A percentile compares a stretch with the other conserved stretches of the same genome.
Evolutionary conservation across 202 grass and related monocot species (phyloP).

Genomic region (Dendrocalamus latiflorus): DNA sequence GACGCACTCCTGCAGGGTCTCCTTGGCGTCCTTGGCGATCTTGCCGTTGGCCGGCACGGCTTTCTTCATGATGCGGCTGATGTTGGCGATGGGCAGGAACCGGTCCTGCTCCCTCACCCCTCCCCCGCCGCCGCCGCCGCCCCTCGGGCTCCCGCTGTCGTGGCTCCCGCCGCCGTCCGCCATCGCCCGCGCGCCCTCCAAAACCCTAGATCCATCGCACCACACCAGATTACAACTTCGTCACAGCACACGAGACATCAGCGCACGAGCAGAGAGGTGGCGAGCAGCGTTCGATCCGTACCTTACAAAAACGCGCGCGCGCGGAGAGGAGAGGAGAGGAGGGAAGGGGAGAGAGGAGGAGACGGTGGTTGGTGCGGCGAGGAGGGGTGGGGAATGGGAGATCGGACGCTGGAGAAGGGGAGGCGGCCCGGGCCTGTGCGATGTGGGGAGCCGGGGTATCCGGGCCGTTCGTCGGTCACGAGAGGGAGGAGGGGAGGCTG

Average conservation of each 20-base stretch:
- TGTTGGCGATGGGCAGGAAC: constrained; percentile 92
- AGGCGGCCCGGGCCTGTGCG: constrained; percentile 48
- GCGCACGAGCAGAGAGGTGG: neutral
- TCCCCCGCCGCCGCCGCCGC: constrained; percentile 38
- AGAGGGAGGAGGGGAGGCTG: too few relatives aligned
- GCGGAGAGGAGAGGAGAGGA: constrained; percentile 24
- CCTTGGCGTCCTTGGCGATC: constrained; percentile 94
- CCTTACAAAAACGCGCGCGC: constrained; percentile 27
- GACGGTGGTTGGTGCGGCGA: constrained; percentile 50
- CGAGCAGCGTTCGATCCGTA: constrained; percentile 25
- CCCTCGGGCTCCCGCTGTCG: constrained; percentile 51
- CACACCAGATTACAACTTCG: neutral
- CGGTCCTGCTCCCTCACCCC: constrained; percentile 77
- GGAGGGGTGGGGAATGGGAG: constrained; percentile 49
- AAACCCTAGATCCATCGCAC: constrained; percentile 60
- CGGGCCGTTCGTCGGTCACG: constrained; percentile 54
- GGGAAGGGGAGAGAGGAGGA: neutral
- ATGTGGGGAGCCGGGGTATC: constrained; percentile 49
- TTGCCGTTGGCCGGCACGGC: constrained; percentile 88
- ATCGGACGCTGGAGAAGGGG: constrained; percentile 88
- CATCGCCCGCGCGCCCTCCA: constrained; percentile 29
- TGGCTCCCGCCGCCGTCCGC: constrained; percentile 31
- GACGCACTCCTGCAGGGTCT: constrained; percentile 93
- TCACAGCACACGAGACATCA: constrained; percentile 10
- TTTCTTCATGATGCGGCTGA: constrained; percentile 99